Base-by-base conservation (phyloP, 2,329 filamentous ascomycete genomes). In the Graphiopsis chlorocephala region DNA sequence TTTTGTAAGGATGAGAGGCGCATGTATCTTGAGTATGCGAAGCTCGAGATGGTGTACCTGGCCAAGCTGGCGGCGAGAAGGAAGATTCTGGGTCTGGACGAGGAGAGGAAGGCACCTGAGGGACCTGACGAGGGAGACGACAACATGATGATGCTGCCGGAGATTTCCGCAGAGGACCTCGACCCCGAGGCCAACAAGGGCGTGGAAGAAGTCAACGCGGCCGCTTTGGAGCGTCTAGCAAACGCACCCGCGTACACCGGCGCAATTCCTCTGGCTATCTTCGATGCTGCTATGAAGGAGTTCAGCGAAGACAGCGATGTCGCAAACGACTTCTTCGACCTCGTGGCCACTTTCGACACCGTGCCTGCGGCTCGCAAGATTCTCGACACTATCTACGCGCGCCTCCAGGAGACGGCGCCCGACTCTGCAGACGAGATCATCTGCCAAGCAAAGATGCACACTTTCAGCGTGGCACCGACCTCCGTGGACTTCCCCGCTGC, bases 221-320 rank as follows among this genome's bases (percentile, higher is more conserved):
- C 81, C 70, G 82, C 83, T 62, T 80, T 96, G 68, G 83, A 90
- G 72, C 87, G 86, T 67, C 78, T 90, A 17, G 84, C 85, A 42
- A 81, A 83, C 64, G 94, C 93, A 56, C 93, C 94, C 4, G 92
- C 92, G 11, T 83, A 97, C 68, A 91, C 90, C 66, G 95, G 95
- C n/a, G 95, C 92, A 17, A 97, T 99, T 70, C 93, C 95, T 1
- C 85, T 93, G 64, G 93, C 94, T 45, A 91, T 99, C 56, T 97
- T 97, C 73, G 92, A 97, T 72, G 87, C 92, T 25, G 89, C 93
- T 6, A 88, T 88, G 80, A 92, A 90, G 76, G 89, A 97, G 72
- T 85, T 90, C 61, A 88, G 90, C 69, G 87, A 89, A 75, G 71
- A 69, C 45, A 78, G 87, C 1, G 80, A 82, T 0, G 83, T 92